Percentiles rank a stretch among this genome's conserved stretches.
phyloP scores from a whole-genome alignment of 208 protist species.

The Naegleria fowleri region DNA sequence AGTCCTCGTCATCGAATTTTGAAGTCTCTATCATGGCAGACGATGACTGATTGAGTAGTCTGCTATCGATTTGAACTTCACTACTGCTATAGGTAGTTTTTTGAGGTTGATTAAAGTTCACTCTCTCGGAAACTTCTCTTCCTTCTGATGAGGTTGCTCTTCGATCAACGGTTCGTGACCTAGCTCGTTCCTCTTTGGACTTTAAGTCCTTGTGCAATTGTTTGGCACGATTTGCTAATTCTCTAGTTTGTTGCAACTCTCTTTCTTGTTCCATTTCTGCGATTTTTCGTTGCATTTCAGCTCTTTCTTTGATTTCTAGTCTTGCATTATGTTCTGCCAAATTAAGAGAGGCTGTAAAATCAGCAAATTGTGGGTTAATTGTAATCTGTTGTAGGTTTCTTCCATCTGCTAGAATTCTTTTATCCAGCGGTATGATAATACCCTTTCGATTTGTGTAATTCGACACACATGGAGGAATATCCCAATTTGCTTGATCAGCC shows the following conservation, averaged over 20 bases:
- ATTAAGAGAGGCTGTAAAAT: conserved; percentile 72
- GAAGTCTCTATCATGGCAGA: neutral
- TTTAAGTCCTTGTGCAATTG: conserved; percentile 16
- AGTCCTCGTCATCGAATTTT: conserved; percentile 58
- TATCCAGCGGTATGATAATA: conserved; percentile 84
- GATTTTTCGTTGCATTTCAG: conserved; percentile 44
- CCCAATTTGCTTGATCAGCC: conserved; percentile 67
- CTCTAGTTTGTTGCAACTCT: conserved; percentile 56
- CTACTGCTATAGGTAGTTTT: neutral
- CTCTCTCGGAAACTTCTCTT: conserved; percentile 70
- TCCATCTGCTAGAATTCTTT: conserved; percentile 79
- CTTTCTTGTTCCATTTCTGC: conserved; percentile 53
- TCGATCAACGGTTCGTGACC: conserved; percentile 47
- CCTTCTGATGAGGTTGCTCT: conserved; percentile 44
- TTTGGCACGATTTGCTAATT: conserved; percentile 39
- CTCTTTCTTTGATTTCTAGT: conserved; percentile 58
- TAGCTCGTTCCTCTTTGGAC: conserved; percentile 43
- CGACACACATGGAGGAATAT: conserved; percentile 83
- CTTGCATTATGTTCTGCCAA: conserved; percentile 66
- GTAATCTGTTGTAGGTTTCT: conserved; percentile 59
- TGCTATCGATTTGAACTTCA: conserved; percentile 65
- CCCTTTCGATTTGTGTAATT: conserved; percentile 91
- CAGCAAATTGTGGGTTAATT: conserved; percentile 76
- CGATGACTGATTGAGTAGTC: conserved; percentile 68
- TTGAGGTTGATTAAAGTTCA: conserved; percentile 63